phyloP scores from a whole-genome alignment of 2,329 filamentous ascomycete genomes.

The Raffaelea deltoideospora region DNA sequence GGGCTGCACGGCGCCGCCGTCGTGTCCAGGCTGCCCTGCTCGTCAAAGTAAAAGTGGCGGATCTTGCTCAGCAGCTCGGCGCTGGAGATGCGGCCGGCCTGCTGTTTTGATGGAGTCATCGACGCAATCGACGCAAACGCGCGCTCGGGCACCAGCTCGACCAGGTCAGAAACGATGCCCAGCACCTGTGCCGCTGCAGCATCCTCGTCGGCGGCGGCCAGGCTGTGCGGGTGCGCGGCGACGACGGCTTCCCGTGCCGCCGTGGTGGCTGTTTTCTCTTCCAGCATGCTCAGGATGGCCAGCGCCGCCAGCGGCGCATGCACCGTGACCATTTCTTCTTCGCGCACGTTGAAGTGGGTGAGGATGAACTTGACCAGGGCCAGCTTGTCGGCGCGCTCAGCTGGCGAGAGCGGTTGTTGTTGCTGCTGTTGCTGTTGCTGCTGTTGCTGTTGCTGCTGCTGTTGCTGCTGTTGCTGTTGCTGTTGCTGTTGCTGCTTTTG shows the following conservation, averaged over 20 bases:
- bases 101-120: slow-evolving; percentile 12
- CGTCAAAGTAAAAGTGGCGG: slow-evolving; percentile 50
- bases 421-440: too few species aligned
- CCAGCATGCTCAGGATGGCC: slow-evolving; percentile 45
- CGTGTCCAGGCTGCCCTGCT: slow-evolving; percentile 54
- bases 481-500: too few species aligned
- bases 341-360: slow-evolving; percentile 76
- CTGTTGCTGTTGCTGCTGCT: too few species aligned
- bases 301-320: slow-evolving; percentile 68
- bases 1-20: slow-evolving; percentile 43
- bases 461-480: too few species aligned
- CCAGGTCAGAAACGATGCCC: slow-evolving; percentile 37
- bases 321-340: slow-evolving; percentile 86
- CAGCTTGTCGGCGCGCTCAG: slow-evolving; percentile 46
- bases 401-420: too few species aligned
- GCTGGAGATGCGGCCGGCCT: slow-evolving; percentile 18
- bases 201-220: too few species aligned
- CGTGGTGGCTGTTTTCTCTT: slow-evolving; percentile 22
- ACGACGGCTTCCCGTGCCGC: neutral
- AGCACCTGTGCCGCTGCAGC: slow-evolving; percentile 21
- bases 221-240: too few species aligned
- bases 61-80: slow-evolving; percentile 45
- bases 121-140: slow-evolving; percentile 31
- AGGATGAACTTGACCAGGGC: slow-evolving; percentile 69
- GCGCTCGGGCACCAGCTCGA: slow-evolving; percentile 50